These are phyloP conservation scores for Tothia fuscella DNA, from an alignment of 2,329 filamentous ascomycete species.

Conservation along the genomic window DNA sequence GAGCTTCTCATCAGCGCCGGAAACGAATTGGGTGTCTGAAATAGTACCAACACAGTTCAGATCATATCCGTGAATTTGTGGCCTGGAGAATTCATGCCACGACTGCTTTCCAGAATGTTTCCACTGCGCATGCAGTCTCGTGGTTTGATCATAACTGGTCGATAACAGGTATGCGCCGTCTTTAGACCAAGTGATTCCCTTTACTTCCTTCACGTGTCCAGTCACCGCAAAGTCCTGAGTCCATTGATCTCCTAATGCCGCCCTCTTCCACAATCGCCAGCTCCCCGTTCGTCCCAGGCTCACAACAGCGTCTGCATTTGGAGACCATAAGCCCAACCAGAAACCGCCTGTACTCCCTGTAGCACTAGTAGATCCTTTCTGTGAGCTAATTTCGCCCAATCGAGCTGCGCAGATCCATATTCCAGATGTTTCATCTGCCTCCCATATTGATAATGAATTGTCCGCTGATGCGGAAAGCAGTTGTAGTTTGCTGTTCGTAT, in stretches of 20 bases:
- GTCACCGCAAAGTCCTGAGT: constrained; percentile 62
- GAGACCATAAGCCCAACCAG: constrained; percentile 90
- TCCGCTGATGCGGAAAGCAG: constrained; percentile 87
- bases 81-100: constrained; percentile 93
- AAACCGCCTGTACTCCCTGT: constrained; percentile 94
- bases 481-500: constrained; percentile 44
- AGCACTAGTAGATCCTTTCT: constrained; percentile 92
- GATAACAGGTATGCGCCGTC: constrained; percentile 77
- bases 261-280: constrained; percentile 75
- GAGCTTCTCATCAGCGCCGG: constrained; percentile 95
- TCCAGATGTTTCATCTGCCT: constrained; percentile 68
- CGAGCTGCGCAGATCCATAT: constrained; percentile 82
- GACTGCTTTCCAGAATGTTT: constrained; percentile 40
- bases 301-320: constrained; percentile 59
- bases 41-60: constrained; percentile 84
- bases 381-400: constrained; percentile 83
- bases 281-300: constrained; percentile 84
- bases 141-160: constrained; percentile 86
- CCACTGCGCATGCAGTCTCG: constrained; percentile 76
- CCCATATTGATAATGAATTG: constrained; percentile 90
- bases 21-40: constrained; percentile 66
- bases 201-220: constrained; percentile 74
- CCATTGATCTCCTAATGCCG: constrained; percentile 55
- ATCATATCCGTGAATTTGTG: constrained; percentile 97
- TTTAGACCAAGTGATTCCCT: constrained; percentile 72